These are phyloP conservation scores for Solanum chmielewskii DNA, from an alignment of 257 asterid species.

Conservation along the genomic window DNA sequence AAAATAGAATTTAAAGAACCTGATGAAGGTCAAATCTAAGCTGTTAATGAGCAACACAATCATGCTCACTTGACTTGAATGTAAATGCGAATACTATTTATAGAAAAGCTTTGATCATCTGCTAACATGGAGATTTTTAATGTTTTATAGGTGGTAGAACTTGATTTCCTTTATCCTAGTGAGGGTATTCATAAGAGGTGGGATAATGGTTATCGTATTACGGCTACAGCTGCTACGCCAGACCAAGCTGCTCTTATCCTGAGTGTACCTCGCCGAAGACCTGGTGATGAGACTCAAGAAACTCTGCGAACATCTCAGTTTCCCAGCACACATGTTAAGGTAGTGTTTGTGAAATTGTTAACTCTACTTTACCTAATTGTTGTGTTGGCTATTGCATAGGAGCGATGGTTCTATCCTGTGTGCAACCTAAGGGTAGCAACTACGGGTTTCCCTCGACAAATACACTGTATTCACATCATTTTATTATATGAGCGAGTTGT, in stretches of 20 bases:
- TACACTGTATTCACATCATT: background rate
- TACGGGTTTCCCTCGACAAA: background rate
- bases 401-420: background rate
- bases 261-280: conserved; percentile 32
- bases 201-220: conserved; percentile 35
- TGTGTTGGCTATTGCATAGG: background rate
- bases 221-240: conserved; percentile 31
- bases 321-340: conserved; percentile 33
- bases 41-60: background rate
- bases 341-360: background rate
- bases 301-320: conserved; percentile 36
- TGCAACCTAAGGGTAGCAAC: background rate
- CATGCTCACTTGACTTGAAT: background rate
- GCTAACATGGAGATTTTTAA: background rate
- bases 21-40: background rate
- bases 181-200: conserved; percentile 41
- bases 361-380: background rate
- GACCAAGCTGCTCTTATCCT: conserved; percentile 41
- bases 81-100: background rate
- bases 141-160: conserved; percentile 35
- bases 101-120: background rate
- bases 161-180: conserved; percentile 38
- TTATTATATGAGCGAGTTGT: background rate
- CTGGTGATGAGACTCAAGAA: conserved; percentile 33
- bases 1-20: background rate